A percentile compares a stretch with the other conserved stretches of the same genome.
phyloP scores from a whole-genome alignment of 257 asterid genomes.

The Avicennia marina region DNA sequence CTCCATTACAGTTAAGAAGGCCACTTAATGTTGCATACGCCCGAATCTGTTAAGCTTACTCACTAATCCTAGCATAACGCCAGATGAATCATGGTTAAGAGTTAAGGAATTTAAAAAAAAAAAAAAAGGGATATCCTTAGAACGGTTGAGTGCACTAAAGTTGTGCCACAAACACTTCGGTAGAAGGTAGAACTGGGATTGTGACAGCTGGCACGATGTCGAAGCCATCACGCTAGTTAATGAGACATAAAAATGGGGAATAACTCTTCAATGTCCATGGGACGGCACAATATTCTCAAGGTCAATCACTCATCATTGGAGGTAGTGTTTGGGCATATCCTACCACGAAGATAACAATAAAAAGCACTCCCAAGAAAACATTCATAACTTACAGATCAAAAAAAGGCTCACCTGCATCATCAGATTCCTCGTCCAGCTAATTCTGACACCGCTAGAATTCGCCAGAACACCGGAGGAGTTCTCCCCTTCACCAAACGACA shows the following conservation, averaged over 20 bases:
- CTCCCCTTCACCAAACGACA: conserved; percentile 66
- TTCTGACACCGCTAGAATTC: conserved; percentile 31
- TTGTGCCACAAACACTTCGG: background rate
- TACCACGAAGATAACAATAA: background rate
- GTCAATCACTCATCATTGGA: background rate
- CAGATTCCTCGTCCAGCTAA: conserved; percentile 63
- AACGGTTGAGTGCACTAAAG: background rate
- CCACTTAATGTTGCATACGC: too few relatives aligned
- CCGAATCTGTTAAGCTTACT: too few relatives aligned
- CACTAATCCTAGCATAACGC: background rate
- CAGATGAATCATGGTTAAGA: background rate
- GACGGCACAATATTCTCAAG: background rate
- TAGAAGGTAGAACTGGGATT: background rate
- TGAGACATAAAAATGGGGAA: background rate
- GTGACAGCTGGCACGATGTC: background rate
- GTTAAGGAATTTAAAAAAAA: too few relatives aligned
- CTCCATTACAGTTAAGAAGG: too few relatives aligned
- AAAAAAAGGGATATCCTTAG: too few relatives aligned
- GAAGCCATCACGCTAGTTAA: background rate
- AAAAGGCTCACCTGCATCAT: conserved; percentile 64
- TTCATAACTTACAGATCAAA: background rate
- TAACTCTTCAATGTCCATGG: background rate
- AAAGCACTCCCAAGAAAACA: background rate
- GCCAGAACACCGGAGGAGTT: conserved; percentile 13
- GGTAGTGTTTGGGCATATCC: background rate